Percentiles rank a stretch among this genome's conserved stretches.
Evolutionary conservation across 192 early-diverging fungal genomes (phyloP).

Genomic region (Neocallimastix lanati): DNA sequence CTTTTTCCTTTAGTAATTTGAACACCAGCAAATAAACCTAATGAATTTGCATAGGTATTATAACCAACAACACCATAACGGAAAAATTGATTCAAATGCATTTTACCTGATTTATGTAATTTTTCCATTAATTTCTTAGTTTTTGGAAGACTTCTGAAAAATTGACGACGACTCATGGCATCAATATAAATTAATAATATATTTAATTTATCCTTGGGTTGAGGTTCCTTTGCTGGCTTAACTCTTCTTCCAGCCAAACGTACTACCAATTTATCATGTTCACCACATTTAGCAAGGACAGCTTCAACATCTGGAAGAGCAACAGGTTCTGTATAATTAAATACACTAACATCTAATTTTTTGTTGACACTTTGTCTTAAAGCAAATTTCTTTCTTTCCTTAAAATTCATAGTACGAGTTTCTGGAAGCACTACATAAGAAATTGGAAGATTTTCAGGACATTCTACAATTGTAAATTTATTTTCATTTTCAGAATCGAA

Average conservation of each 20-base stretch:
- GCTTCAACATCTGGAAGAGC: background rate
- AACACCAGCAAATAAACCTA: conserved; percentile 19
- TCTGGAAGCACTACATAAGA: no score
- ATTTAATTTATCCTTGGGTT: conserved; percentile 11
- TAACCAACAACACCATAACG: conserved; percentile 27
- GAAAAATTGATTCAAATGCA: conserved; percentile 23
- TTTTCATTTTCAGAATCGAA: no score
- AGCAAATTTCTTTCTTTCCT: no score
- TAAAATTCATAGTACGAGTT: no score
- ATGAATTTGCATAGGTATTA: conserved; percentile 29
- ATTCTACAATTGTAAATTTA: no score
- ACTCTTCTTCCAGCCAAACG: background rate
- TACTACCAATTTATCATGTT: background rate
- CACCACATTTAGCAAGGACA: background rate
- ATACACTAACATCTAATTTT: no score
- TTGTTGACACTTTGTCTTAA: no score
- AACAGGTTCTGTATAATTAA: background rate
- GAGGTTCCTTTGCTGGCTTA: conserved; percentile 6
- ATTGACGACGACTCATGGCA: conserved; percentile 26
- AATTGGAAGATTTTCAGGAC: no score
- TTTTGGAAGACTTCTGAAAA: conserved; percentile 28
- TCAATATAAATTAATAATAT: conserved; percentile 30
- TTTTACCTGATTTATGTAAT: conserved; percentile 10
- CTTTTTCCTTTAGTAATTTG: background rate
- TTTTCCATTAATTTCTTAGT: conserved; percentile 9